Conservation (phyloP, 2,329 filamentous ascomycete genomes). For the Alternaria sp. region DNA sequence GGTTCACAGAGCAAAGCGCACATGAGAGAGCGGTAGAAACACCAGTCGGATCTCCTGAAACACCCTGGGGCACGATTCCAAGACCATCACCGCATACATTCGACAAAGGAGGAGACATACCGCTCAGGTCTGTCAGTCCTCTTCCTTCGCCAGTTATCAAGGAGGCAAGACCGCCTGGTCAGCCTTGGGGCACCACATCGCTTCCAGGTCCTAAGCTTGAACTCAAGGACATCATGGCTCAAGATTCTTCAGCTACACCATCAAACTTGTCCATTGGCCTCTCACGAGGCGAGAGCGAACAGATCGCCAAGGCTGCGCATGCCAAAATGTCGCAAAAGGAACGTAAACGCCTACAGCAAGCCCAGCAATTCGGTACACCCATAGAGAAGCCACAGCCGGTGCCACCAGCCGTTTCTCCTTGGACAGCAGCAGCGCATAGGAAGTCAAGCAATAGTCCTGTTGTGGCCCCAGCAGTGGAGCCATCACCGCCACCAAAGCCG, state of each 20-base stretch:
- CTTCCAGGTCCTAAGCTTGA: constrained; percentile 72
- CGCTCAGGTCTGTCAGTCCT: constrained; percentile 38
- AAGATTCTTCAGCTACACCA: constrained; percentile 61
- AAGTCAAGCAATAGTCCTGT: constrained; percentile 39
- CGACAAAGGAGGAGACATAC: constrained; percentile 13
- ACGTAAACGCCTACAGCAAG: constrained; percentile 69
- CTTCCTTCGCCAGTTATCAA: constrained; percentile 31
- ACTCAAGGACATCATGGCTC: constrained; percentile 78
- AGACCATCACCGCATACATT: constrained; percentile 28
- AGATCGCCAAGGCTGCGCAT: constrained; percentile 50
- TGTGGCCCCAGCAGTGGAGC: constrained; percentile 18
- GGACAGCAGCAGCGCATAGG: constrained; percentile 45
- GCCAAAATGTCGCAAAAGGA: constrained; percentile 89
- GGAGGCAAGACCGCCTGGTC: constrained; percentile 42
- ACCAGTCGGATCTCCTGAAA: constrained; percentile 34
- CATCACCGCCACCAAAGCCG: constrained; percentile 24
- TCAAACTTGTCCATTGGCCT: constrained; percentile 64
- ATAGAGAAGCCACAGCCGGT: constrained; percentile 42
- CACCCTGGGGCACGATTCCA: constrained; percentile 36
- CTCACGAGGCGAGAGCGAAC: constrained; percentile 54
- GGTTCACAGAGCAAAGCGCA: constrained; percentile 23
- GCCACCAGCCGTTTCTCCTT: constrained; percentile 46
- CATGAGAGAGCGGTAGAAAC: constrained; percentile 23
- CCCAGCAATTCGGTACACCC: constrained; percentile 46
- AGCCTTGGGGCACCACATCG: constrained; percentile 63